phyloP scores from a whole-genome alignment of 2,329 filamentous ascomycete genomes.

The Didymella sp. region DNA sequence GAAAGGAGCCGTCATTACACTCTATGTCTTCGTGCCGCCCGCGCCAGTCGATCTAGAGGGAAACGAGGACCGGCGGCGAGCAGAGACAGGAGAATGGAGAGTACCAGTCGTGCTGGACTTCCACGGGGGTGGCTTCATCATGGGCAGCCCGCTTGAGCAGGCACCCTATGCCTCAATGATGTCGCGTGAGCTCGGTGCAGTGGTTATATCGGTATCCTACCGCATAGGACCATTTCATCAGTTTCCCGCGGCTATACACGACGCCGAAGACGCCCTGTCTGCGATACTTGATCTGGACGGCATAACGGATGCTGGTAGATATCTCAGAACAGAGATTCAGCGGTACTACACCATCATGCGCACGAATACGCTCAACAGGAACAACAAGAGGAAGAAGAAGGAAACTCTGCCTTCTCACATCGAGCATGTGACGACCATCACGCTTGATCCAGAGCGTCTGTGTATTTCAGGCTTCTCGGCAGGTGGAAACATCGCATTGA shows the following conservation, averaged over 20 bases:
- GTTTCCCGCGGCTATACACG: constrained; percentile 57
- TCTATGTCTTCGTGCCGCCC: constrained; percentile 54
- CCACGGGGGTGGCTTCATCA: constrained; percentile 55
- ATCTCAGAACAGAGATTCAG: constrained; percentile 47
- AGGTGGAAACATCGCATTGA: constrained; percentile 58
- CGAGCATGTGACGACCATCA: constrained; percentile 33
- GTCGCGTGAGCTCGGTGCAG: constrained; percentile 51
- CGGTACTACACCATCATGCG: constrained; percentile 42
- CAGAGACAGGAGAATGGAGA: constrained; percentile 39
- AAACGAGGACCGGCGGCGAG: constrained; percentile 26
- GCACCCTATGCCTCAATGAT: constrained; percentile 57
- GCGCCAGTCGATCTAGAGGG: constrained; percentile 38
- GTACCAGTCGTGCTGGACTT: constrained; percentile 54
- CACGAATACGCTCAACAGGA: constrained; percentile 22
- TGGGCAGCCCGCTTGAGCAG: constrained; percentile 54
- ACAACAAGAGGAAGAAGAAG: constrained; percentile 26
- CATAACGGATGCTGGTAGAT: constrained; percentile 41
- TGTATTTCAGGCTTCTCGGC: constrained; percentile 56
- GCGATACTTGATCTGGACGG: constrained; percentile 51
- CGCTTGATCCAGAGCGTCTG: constrained; percentile 51
- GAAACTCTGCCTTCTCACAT: constrained; percentile 21
- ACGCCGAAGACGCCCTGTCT: constrained; percentile 56
- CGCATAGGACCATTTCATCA: constrained; percentile 56
- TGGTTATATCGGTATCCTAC: constrained; percentile 58
- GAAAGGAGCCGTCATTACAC: constrained; percentile 47